phyloP scores from a whole-genome alignment of 2,329 filamentous ascomycete species.

The Alternaria brassicae region DNA sequence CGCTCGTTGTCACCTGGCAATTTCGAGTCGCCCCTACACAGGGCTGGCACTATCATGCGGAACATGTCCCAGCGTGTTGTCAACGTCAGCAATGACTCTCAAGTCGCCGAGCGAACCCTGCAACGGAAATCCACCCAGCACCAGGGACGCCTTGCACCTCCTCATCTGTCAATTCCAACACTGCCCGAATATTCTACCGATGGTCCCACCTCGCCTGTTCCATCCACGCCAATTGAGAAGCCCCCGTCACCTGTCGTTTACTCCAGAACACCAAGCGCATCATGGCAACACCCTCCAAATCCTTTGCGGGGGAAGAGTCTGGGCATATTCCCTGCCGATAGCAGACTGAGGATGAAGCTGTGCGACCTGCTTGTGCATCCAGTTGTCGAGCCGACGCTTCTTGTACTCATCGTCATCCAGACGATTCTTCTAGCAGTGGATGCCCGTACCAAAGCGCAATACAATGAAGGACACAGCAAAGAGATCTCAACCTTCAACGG shows the following conservation, averaged over 20 bases:
- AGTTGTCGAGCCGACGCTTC: constrained; percentile 82
- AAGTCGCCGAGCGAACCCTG: constrained; percentile 76
- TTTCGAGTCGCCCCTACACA: constrained; percentile 56
- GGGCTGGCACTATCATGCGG: constrained; percentile 60
- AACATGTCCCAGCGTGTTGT: constrained; percentile 97
- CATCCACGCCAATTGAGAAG: constrained; percentile 48
- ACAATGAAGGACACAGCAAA: constrained; percentile 56
- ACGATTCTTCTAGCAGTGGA: constrained; percentile 88
- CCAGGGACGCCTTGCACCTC: constrained; percentile 61
- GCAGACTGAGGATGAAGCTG: constrained; percentile 73
- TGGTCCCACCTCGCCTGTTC: constrained; percentile 42
- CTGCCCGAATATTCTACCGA: constrained; percentile 60
- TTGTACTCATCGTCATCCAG: constrained; percentile 87
- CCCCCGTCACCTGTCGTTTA: constrained; percentile 42
- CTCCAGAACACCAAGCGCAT: constrained; percentile 47
- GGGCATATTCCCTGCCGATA: constrained; percentile 83
- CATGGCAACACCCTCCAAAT: constrained; percentile 63
- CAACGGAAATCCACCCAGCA: constrained; percentile 67
- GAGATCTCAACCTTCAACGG: constrained; percentile 70
- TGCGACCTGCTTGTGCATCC: constrained; percentile 88
- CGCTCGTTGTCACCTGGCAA: constrained; percentile 56
- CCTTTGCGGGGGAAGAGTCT: constrained; percentile 86
- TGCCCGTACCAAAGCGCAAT: constrained; percentile 73
- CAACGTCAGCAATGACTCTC: constrained; percentile 92
- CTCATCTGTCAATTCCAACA: constrained; percentile 57